A percentile compares a stretch with the other conserved stretches of the same genome.
These are phyloP conservation scores for Clonostachys rosea DNA, from an alignment of 2,329 filamentous ascomycete genomes.

Conservation along the genomic window DNA sequence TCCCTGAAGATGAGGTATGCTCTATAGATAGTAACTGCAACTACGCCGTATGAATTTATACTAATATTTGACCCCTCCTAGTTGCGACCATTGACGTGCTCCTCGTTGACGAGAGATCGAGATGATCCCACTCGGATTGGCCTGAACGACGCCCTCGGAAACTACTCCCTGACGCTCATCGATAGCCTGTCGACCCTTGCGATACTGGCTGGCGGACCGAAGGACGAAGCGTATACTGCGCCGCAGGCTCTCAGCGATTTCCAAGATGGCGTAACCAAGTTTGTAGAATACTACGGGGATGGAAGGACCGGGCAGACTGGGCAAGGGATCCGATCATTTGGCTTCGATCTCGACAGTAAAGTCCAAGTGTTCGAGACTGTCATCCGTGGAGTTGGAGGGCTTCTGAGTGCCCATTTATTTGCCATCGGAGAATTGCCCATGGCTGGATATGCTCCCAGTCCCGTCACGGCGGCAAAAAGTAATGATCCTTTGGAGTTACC, in stretches of 20 bases:
- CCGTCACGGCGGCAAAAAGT: conserved; percentile 5
- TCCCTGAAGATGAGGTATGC: conserved; percentile 83
- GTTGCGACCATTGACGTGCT: conserved; percentile 81
- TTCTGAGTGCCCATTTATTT: conserved; percentile 91
- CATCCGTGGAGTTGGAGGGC: conserved; percentile 84
- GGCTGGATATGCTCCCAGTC: conserved; percentile 61
- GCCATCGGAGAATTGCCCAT: conserved; percentile 89
- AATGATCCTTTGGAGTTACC: conserved; percentile 39
- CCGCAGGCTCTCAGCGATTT: conserved; percentile 63
- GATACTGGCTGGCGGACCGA: conserved; percentile 75
- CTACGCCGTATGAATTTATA: background rate
- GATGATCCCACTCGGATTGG: conserved; percentile 76
- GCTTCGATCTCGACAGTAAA: conserved; percentile 95
- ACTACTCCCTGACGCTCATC: conserved; percentile 93
- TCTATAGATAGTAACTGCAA: background rate
- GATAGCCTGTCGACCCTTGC: conserved; percentile 93
- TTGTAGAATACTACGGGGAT: conserved; percentile 85
- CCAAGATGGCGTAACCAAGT: conserved; percentile 69
- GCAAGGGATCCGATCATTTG: conserved; percentile 66
- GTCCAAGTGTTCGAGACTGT: conserved; percentile 99
- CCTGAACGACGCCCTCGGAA: conserved; percentile 91
- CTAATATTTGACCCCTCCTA: conserved; percentile 21
- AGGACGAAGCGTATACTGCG: conserved; percentile 27
- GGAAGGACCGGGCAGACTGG: conserved; percentile 66
- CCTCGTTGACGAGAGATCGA: conserved; percentile 77